Base-by-base conservation (phyloP, 2,329 filamentous ascomycete genomes). In the Colletotrichum echinochloae region DNA sequence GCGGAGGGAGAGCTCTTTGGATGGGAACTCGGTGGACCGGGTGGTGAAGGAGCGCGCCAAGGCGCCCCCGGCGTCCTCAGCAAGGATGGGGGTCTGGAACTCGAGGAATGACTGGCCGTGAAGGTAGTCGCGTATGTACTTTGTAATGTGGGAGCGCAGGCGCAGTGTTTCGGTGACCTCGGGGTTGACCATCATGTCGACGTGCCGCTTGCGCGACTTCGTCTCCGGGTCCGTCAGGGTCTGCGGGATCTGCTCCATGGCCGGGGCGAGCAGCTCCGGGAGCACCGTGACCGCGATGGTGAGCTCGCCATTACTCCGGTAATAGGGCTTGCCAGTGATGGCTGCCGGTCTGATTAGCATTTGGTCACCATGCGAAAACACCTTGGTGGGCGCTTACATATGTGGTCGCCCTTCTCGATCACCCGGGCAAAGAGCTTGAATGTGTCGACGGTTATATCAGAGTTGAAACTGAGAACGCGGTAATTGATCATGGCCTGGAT, bases 21-120 rank as follows among this genome's bases (percentile, higher is more conserved):
- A 87, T 3, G 89, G 85, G 71, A 97, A 91, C 77, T 95, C 94
- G 0, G 92, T 93, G 11, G 94, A 91, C 54, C 85, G 83, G 0
- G 95, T 98, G 74, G 91, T 86, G 79, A 99, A 99, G 0, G 96
- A 94, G 59, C 93, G 90, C 1, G 96, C 96, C 48, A 91, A 87
- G 5, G 96, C 96, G 49, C 96, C 96, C n/a, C 94, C 92, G 1
- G 95, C 94, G 60, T 90, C 88, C 56, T 91, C 89, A 9, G 93
- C 91, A 62, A 99, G 85, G 67, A 98, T 94, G 0, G 96, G 96
- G 0, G 96, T 99, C 75, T 92, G 93, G 56, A 98, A 94, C 81
- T 98, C 95, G 64, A 94, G 83, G 77, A 98, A 98, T 7, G 88
- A 87, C 55, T 88, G 86, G 11, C 89, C 84, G 70, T 93, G 85